phyloP scores from a whole-genome alignment of 257 asterid species.

The Jaltomata sinuosa region DNA sequence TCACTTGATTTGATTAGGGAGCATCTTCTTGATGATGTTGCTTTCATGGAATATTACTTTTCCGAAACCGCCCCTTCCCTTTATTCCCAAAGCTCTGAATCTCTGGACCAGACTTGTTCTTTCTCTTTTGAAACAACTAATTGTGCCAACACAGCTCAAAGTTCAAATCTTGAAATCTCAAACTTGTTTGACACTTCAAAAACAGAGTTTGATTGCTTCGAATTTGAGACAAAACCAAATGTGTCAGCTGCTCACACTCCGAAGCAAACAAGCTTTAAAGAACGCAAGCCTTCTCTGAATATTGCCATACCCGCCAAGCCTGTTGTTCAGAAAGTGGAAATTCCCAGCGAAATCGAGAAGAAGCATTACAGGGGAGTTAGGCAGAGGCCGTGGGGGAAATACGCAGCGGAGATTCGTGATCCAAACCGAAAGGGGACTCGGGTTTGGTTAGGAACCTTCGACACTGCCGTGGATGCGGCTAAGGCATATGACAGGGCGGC shows the following conservation, averaged over 20 bases:
- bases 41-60: constrained; percentile 36
- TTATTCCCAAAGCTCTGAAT: constrained; percentile 28
- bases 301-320: constrained; percentile 35
- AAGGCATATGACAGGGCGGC: constrained; percentile 72
- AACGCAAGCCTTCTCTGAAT: constrained; percentile 58
- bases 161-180: neutral
- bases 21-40: constrained; percentile 57
- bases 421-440: constrained; percentile 60
- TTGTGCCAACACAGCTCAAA: too few relatives aligned
- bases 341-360: constrained; percentile 6
- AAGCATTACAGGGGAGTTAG: constrained; percentile 62
- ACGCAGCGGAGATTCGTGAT: constrained; percentile 73
- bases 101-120: constrained; percentile 2
- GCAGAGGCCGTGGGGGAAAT: constrained; percentile 66
- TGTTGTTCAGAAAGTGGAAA: constrained; percentile 1
- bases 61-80: constrained; percentile 4
- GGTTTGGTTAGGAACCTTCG: constrained; percentile 72
- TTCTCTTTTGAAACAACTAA: neutral
- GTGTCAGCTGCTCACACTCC: neutral
- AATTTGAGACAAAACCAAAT: constrained; percentile 29
- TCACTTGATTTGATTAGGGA: constrained; percentile 69
- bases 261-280: constrained; percentile 2
- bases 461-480: constrained; percentile 65
- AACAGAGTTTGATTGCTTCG: neutral
- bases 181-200: neutral